These are phyloP conservation scores for Dothistroma septosporum DNA, from an alignment of 2,329 filamentous ascomycete species.

Conservation along the genomic window DNA sequence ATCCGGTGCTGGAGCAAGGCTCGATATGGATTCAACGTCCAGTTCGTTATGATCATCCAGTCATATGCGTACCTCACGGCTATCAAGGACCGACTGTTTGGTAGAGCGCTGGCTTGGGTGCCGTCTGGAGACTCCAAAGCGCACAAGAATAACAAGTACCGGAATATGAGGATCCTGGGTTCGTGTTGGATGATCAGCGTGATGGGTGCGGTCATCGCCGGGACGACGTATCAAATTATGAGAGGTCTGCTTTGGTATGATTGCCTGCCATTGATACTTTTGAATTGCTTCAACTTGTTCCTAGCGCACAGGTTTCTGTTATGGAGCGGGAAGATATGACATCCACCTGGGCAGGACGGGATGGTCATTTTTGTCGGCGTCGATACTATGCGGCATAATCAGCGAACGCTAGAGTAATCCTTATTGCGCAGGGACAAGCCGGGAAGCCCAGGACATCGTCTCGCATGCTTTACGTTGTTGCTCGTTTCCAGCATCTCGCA, in stretches of 20 bases:
- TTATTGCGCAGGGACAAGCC: no score
- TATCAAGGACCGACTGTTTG: constrained; percentile 42
- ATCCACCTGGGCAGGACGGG: background rate
- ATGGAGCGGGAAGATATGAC: constrained; percentile 22
- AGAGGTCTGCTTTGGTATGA: constrained; percentile 40
- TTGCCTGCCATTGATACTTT: constrained; percentile 38
- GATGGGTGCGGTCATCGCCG: constrained; percentile 36
- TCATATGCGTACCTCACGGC: constrained; percentile 43
- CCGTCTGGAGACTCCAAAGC: constrained; percentile 40
- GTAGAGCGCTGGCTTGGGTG: constrained; percentile 40
- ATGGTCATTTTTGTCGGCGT: background rate
- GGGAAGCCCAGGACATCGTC: no score
- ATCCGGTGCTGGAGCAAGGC: constrained; percentile 42
- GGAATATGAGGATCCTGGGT: constrained; percentile 42
- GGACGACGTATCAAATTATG: constrained; percentile 36
- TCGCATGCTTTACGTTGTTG: no score
- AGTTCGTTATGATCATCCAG: constrained; percentile 42
- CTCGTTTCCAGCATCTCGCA: no score
- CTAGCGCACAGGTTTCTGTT: constrained; percentile 41
- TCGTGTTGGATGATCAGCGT: constrained; percentile 38
- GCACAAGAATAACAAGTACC: constrained; percentile 43
- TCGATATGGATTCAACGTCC: constrained; percentile 42
- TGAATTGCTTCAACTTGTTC: constrained; percentile 41
- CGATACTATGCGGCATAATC: background rate
- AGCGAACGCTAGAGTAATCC: no score